Evolutionary conservation across 441 rosid genomes (phyloP).

Genomic region (Hura crepitans): DNA sequence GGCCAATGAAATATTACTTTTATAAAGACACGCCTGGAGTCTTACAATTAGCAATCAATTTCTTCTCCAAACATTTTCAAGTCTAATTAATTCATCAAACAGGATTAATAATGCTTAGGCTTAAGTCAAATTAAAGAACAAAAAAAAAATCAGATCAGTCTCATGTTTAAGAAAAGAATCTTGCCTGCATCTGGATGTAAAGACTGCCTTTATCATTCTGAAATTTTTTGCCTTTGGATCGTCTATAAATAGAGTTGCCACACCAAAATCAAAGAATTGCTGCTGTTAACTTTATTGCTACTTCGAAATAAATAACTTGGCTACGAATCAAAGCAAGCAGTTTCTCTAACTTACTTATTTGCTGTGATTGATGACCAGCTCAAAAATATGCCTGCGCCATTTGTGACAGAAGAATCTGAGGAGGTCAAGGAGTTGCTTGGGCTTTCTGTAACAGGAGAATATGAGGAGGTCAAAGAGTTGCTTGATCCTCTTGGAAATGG

Average conservation of each 20-base stretch:
- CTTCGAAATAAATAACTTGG: not conserved
- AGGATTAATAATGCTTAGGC: not conserved
- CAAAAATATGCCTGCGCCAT: conserved; percentile 1
- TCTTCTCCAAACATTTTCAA: not conserved
- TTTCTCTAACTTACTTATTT: not conserved
- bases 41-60: not conserved
- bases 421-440: too few relatives aligned
- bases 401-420: conserved; percentile 7
- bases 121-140: not conserved
- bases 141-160: not conserved
- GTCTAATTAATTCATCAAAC: not conserved
- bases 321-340: not conserved
- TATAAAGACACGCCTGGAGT: too few relatives aligned
- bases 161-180: not conserved
- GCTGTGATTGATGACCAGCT: not conserved
- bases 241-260: not conserved
- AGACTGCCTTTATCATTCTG: conserved; percentile 7
- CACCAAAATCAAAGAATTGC: conserved; percentile 6
- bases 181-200: conserved; percentile 21
- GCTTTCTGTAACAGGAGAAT: not conserved
- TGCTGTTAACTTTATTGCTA: conserved; percentile 8
- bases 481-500: too few relatives aligned
- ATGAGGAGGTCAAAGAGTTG: conserved; percentile 11
- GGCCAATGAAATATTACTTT: not conserved
- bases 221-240: not conserved